These are phyloP conservation scores for Eragrostis tef DNA, from an alignment of 202 grass and related monocot species.

Conservation along the genomic window DNA sequence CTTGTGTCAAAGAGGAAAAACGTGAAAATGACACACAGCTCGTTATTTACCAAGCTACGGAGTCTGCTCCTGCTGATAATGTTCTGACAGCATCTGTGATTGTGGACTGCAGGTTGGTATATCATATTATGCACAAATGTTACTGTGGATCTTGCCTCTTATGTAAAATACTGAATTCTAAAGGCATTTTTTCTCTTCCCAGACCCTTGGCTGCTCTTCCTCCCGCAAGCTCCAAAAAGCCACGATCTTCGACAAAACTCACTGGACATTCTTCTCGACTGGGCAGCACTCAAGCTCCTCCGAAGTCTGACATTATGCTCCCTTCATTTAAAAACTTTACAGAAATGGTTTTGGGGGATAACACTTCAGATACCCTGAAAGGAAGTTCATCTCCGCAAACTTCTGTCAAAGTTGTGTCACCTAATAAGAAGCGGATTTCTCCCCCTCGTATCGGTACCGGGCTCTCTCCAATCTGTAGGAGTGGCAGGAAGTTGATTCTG, in stretches of 20 bases:
- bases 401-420: slow-evolving; percentile 77
- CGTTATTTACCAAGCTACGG: slow-evolving; percentile 36
- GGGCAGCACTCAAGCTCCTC: slow-evolving; percentile 37
- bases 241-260: slow-evolving; percentile 45
- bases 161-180: slow-evolving; percentile 31
- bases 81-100: slow-evolving; percentile 45
- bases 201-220: slow-evolving; percentile 47
- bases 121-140: slow-evolving; percentile 27
- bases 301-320: slow-evolving; percentile 46
- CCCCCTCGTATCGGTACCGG: slow-evolving; percentile 65
- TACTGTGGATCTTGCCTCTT: slow-evolving; percentile 32
- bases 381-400: slow-evolving; percentile 56
- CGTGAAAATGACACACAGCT: slow-evolving; percentile 46
- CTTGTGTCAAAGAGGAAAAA: slow-evolving; percentile 51
- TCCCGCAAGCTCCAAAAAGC: slow-evolving; percentile 54
- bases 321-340: slow-evolving; percentile 47
- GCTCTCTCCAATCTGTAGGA: slow-evolving; percentile 72
- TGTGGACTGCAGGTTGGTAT: slow-evolving; percentile 49
- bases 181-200: slow-evolving; percentile 17
- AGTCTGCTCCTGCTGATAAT: slow-evolving; percentile 37
- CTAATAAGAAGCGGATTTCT: slow-evolving; percentile 90
- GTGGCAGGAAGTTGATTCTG: slow-evolving; percentile 87
- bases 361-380: slow-evolving; percentile 43
- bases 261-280: slow-evolving; percentile 50
- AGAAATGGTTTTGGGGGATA: slow-evolving; percentile 46